Percentiles rank a stretch among this genome's conserved stretches.
These are phyloP conservation scores for Bertia moriformis DNA, from an alignment of 2,329 filamentous ascomycete species.

Conservation along the genomic window DNA sequence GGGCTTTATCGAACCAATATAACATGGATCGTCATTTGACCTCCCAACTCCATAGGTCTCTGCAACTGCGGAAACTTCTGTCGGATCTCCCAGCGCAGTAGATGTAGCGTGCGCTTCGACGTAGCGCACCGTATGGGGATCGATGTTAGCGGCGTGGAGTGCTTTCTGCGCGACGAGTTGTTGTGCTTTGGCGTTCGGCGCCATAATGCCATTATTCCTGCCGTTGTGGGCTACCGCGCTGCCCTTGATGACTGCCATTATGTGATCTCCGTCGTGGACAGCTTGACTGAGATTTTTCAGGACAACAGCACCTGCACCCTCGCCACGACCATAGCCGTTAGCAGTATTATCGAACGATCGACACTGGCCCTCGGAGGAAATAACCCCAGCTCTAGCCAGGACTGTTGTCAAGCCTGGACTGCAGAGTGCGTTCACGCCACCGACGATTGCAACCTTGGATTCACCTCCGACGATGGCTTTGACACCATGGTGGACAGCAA, in stretches of 20 bases:
- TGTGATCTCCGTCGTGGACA: constrained; percentile 14
- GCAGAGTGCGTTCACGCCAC: constrained; percentile 16
- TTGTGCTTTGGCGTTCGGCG: constrained; percentile 14
- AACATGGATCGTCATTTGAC: constrained; percentile 3
- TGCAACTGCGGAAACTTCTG: constrained; percentile 15
- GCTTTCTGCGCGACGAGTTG: constrained; percentile 12
- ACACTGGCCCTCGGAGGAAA: constrained; percentile 9
- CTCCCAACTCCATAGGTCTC: constrained; percentile 4
- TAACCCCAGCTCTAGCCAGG: constrained; percentile 11
- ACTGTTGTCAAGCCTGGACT: constrained; percentile 16
- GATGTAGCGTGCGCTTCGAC: constrained; percentile 22
- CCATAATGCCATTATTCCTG: constrained; percentile 16
- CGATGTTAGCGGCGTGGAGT: constrained; percentile 10
- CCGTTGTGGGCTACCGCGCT: constrained; percentile 14
- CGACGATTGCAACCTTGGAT: constrained; percentile 11
- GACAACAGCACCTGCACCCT: constrained; percentile 16
- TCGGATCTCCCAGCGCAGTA: constrained; percentile 18
- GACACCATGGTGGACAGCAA: constrained; percentile 15
- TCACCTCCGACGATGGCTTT: constrained; percentile 14
- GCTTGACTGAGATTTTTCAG: constrained; percentile 16
- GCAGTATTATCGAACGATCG: constrained; percentile 9
- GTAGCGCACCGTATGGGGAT: constrained; percentile 9
- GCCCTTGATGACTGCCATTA: constrained; percentile 17
- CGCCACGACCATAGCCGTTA: constrained; percentile 14
- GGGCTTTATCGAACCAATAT: constrained; percentile 14